Base-by-base conservation (phyloP, 2,329 filamentous ascomycete genomes). In the Exserohilum rostratum region DNA sequence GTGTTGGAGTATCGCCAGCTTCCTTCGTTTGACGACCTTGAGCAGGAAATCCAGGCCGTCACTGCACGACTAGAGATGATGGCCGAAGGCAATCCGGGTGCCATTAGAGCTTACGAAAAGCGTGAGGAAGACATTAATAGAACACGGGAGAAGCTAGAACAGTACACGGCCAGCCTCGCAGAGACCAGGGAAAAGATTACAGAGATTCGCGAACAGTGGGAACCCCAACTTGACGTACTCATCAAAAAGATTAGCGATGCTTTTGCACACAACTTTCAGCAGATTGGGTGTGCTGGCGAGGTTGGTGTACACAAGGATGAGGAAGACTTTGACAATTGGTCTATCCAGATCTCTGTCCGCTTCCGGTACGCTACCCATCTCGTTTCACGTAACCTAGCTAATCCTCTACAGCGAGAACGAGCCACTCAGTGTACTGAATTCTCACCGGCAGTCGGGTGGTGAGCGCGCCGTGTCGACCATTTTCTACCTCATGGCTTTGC, bases 401-500 rank as follows among this genome's bases (percentile, higher is more conserved):
- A 37, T n/a, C 17, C 2, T 18, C 18, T 31, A 39, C 33, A 67
- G 60, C n/a, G 61, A 73, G 89, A 86, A 88, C 71, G 95, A 98
- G 73, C 85, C 84, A 3, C 86, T 98, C 4, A 91, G 93, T 58
- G 81, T 93, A 27, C 87, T 99, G 20, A 90, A 96, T 67, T 89
- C 91, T 39, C 93, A 98, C 73, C 90, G 95, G 5, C 95, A 99
- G 75, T 98, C 93, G 1, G 95, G 95, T 67, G 95, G 95, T 61
- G 95, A 99, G 79, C 89, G 95, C 55, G 91, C 95, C 20, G 93
- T 99, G 18, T 96, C 91, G 18, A 99, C 95, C 12, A 96, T 98
- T 71, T 99, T 98, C 83, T 99, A 96, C 78, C 90, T 99, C 52
- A 98, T 99, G 93, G 91, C 95, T 5, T 85, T 99, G 22, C 95